A percentile compares a stretch with the other conserved stretches of the same genome.
phyloP scores from a whole-genome alignment of 2,329 filamentous ascomycete species.

The Cytospora piceae region DNA sequence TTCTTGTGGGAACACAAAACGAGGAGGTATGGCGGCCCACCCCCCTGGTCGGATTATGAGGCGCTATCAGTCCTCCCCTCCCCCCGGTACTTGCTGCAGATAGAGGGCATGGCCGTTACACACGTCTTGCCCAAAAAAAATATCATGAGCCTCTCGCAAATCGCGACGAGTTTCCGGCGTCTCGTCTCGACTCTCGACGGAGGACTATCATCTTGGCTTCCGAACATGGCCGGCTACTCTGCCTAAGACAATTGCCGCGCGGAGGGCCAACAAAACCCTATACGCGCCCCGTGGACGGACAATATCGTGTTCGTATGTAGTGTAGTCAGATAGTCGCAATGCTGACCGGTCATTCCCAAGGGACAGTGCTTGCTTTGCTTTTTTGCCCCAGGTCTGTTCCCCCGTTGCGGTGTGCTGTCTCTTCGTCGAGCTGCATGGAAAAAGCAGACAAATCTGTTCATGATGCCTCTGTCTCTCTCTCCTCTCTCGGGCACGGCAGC shows the following conservation, averaged over 20 bases:
- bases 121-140: neutral
- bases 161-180: neutral
- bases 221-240: conserved; percentile 1
- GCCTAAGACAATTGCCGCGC: neutral
- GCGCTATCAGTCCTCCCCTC: neutral
- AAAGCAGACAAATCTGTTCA: neutral
- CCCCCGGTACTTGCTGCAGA: neutral
- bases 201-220: conserved; percentile 16
- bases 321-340: neutral
- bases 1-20: neutral
- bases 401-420: conserved; percentile 7
- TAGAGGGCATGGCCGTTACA: conserved; percentile 13
- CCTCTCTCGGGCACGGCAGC: conserved; percentile 11
- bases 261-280: neutral
- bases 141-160: neutral
- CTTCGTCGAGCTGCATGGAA: neutral
- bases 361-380: neutral
- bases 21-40: neutral
- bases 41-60: neutral
- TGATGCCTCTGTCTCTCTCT: no score
- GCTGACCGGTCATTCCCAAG: neutral
- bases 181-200: neutral
- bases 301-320: neutral
- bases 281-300: neutral
- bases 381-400: neutral